Evolutionary conservation across 2,329 filamentous ascomycete genomes (phyloP), one percentile per base, ranked within the genome.

Genomic region (Claviceps arundinis): DNA sequence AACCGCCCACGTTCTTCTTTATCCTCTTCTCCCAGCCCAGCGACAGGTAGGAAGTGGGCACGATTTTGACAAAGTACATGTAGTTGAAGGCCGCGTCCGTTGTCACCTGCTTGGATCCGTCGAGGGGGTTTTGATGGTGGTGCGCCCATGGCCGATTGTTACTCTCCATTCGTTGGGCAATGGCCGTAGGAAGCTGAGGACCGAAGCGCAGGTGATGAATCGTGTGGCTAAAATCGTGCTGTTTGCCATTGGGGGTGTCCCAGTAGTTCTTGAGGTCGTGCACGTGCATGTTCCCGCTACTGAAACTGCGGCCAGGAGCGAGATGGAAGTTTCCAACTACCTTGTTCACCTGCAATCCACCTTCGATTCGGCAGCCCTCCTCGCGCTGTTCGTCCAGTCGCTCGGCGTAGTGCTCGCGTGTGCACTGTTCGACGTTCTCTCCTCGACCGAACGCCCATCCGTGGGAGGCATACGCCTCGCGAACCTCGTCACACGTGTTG

Each of bases 61-160:
- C 93, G 53, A 98, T 93, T 76, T 98, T 98, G 70, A 98, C 78
- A 69, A 98, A 98, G 75, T 98, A 98, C 89, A 97, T 95, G 69
- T 84, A 98, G 74, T 96, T 98, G 76, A 78, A 96, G 57, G 86
- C 86, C 59, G 88, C 80, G 62, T 96, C 89, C 38, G 78, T 73
- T 2, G 89, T 94, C 50, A 76, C 71, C 73, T 97, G 89, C 57
- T 78, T 73, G 3, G 85, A 87, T 50, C 78, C 76, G 63, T 98
- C 94, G 4, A 98, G 80, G 4, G 93, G 93, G 69, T 97, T 96
- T 59, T 88, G 70, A 68, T 97, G 89, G 70, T 95, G 87, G 68
- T 89, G 90, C 11, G 86, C 89, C 88, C 88, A 95, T 55, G 73
- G 77, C 64, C 70, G 73, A 9, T 68, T 66, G 59, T 66, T 64